These are phyloP conservation scores for Venustampulla echinocandica DNA, from an alignment of 495 filamentous ascomycete genomes.

Conservation along the genomic window DNA sequence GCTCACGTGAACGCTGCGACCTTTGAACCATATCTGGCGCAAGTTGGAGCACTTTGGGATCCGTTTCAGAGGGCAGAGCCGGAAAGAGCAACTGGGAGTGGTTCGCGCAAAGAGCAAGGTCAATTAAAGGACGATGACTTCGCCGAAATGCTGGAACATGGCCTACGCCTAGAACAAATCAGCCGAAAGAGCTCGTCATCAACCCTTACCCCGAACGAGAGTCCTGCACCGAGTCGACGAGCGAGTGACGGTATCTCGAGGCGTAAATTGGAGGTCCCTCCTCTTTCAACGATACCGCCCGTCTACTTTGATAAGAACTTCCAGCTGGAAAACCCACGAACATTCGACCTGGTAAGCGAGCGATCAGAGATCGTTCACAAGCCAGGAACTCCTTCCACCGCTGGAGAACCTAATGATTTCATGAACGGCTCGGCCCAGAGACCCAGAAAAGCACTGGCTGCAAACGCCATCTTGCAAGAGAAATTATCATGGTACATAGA, in stretches of 20 bases:
- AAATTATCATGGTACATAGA: conserved; percentile 99
- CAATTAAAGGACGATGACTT: conserved; percentile 40
- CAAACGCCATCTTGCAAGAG: conserved; percentile 92
- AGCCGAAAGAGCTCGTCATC: conserved; percentile 47
- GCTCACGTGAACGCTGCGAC: conserved; percentile 65
- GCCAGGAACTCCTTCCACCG: conserved; percentile 50
- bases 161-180: conserved; percentile 35
- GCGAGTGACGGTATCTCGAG: too few species aligned
- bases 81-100: conserved; percentile 55
- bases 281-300: conserved; percentile 79
- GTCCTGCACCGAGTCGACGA: too few species aligned
- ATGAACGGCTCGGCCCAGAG: conserved; percentile 51
- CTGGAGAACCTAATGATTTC: conserved; percentile 42
- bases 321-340: conserved; percentile 86
- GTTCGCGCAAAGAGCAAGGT: background rate
- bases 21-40: conserved; percentile 74
- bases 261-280: too few species aligned
- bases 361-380: conserved; percentile 84
- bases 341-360: conserved; percentile 91
- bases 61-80: conserved; percentile 67
- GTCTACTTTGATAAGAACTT: conserved; percentile 94
- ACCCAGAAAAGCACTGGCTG: conserved; percentile 77
- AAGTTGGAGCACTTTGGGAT: conserved; percentile 71
- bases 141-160: conserved; percentile 33
- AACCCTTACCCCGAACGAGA: too few species aligned